Conservation (phyloP, 2,329 filamentous ascomycete species). For the Fusarium sp. region DNA sequence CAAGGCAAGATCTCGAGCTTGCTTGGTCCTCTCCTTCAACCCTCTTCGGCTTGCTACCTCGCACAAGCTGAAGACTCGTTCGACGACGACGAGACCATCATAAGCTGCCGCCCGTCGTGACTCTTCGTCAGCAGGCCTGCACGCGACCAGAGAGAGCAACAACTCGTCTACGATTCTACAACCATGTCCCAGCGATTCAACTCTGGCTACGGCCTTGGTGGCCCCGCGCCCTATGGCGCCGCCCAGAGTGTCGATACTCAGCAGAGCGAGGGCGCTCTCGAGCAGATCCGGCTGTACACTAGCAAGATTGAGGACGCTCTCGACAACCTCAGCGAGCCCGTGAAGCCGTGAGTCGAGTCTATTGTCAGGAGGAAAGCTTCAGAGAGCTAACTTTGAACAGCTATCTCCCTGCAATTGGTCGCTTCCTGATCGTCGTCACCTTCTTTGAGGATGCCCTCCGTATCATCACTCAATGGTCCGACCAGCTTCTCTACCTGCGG, state of each 20-base stretch:
- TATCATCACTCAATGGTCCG: conserved; percentile 97
- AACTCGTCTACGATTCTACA: conserved; percentile 18
- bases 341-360: conserved; percentile 80
- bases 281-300: conserved; percentile 91
- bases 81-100: conserved; percentile 2
- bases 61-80: conserved; percentile 1
- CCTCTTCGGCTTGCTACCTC: conserved; percentile 3
- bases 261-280: conserved; percentile 73
- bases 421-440: conserved; percentile 97
- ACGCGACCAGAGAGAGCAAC: conserved; percentile 29
- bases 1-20: conserved; percentile 1
- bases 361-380: conserved; percentile 1
- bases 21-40: conserved; percentile 18
- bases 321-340: conserved; percentile 86
- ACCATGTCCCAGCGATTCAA: conserved; percentile 67
- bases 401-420: conserved; percentile 93
- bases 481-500: conserved; percentile 92
- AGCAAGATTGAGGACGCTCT: conserved; percentile 98
- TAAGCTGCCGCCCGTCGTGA: conserved; percentile 13
- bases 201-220: conserved; percentile 85
- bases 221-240: conserved; percentile 75
- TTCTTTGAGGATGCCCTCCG: conserved; percentile 97
- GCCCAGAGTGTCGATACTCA: conserved; percentile 66
- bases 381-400: conserved; percentile 60
- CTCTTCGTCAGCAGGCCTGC: conserved; percentile 45